phyloP scores from a whole-genome alignment of 257 asterid genomes.

The Solanum corneliomulleri region DNA sequence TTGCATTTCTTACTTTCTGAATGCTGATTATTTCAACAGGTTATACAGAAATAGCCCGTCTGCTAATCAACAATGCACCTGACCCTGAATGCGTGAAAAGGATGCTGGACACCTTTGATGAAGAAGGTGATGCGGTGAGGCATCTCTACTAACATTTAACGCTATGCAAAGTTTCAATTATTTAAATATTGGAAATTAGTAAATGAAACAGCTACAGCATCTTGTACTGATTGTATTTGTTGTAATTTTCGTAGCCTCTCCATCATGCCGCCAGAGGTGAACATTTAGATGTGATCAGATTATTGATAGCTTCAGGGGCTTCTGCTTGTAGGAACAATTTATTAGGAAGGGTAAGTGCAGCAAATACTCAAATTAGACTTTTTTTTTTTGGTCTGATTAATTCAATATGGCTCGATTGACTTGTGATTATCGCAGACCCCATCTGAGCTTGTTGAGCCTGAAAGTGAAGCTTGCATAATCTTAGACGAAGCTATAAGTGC shows the following conservation, averaged over 20 bases:
- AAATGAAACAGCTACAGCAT: background rate
- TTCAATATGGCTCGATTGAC: background rate
- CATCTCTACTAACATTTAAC: background rate
- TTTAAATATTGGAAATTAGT: background rate
- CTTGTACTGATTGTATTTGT: background rate
- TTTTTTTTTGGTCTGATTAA: background rate
- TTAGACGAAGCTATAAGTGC: conserved; percentile 36
- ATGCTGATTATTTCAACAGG: conserved; percentile 22
- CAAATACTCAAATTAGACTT: background rate
- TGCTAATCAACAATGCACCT: conserved; percentile 29
- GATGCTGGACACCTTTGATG: conserved; percentile 60
- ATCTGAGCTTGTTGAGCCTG: conserved; percentile 59
- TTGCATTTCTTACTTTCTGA: background rate
- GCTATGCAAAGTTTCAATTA: background rate
- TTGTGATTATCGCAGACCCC: conserved; percentile 40
- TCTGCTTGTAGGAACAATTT: conserved; percentile 41
- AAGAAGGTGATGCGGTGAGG: conserved; percentile 79
- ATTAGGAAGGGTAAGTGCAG: conserved; percentile 42
- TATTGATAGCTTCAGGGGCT: conserved; percentile 60
- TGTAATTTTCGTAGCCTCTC: conserved; percentile 41
- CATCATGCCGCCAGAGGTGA: conserved; percentile 92
- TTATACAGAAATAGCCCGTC: conserved; percentile 48
- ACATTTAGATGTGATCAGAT: conserved; percentile 31
- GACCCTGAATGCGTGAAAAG: conserved; percentile 37
- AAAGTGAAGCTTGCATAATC: conserved; percentile 47